A percentile compares a stretch with the other conserved stretches of the same genome.
Evolutionary conservation across 2,329 filamentous ascomycete species (phyloP).

Genomic region (Aspergillus novofumigatus): DNA sequence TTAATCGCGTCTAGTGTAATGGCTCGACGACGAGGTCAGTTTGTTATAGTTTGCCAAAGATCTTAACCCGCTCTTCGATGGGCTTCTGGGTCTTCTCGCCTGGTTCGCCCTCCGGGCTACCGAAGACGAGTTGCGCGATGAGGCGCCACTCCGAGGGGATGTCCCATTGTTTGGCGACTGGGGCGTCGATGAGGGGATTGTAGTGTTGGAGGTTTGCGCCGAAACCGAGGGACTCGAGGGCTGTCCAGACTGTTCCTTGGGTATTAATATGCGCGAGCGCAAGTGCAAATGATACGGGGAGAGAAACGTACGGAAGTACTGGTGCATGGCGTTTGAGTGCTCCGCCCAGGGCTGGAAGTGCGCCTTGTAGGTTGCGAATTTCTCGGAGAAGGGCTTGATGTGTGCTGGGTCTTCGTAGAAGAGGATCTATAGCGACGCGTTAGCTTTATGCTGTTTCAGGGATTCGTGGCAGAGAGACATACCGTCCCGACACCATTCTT

Average conservation of each 20-base stretch:
- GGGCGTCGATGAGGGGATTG: constrained; percentile 76
- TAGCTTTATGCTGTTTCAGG: background rate
- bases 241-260: constrained; percentile 62
- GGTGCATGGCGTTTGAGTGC: constrained; percentile 77
- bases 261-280: background rate
- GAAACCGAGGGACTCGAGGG: constrained; percentile 76
- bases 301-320: constrained; percentile 55
- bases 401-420: constrained; percentile 78
- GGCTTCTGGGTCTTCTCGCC: constrained; percentile 62
- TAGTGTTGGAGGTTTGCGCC: constrained; percentile 92
- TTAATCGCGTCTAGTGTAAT: background rate
- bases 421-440: constrained; percentile 49
- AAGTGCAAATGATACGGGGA: background rate
- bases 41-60: constrained; percentile 43
- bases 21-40: background rate
- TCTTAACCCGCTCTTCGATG: constrained; percentile 64
- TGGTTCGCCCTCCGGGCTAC: constrained; percentile 52
- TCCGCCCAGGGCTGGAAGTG: constrained; percentile 73
- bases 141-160: constrained; percentile 71
- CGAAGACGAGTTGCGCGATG: constrained; percentile 81
- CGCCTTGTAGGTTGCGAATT: constrained; percentile 70
- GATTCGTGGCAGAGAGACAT: constrained; percentile 32
- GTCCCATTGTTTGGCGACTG: constrained; percentile 65
- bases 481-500: constrained; percentile 71
- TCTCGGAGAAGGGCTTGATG: constrained; percentile 62